A percentile compares a stretch with the other conserved stretches of the same genome.
Conservation (phyloP, 179 eudicot species). For the Spinacia oleracea region DNA sequence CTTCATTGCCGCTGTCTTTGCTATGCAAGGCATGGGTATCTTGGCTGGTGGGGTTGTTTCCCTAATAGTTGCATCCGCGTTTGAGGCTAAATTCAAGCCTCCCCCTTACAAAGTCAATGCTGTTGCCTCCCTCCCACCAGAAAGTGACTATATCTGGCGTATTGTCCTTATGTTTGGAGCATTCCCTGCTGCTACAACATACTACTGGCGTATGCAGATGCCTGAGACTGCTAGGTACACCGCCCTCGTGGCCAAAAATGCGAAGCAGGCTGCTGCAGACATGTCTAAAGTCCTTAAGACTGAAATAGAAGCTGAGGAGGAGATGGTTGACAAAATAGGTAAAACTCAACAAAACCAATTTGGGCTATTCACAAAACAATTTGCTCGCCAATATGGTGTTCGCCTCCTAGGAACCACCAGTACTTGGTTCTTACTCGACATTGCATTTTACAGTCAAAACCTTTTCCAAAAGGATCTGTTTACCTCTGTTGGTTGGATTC, state of each 20-base stretch:
- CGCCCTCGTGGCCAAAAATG: slow-evolving; percentile 48
- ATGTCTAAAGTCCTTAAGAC: slow-evolving; percentile 45
- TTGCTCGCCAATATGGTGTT: slow-evolving; percentile 23
- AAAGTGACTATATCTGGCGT: slow-evolving; percentile 47
- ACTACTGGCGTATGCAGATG: slow-evolving; percentile 61
- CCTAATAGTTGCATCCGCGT: slow-evolving; percentile 30
- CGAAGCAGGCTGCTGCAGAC: slow-evolving; percentile 48
- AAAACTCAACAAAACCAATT: slow-evolving; percentile 7
- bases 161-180: slow-evolving; percentile 53
- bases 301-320: slow-evolving; percentile 31
- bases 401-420: slow-evolving; percentile 33
- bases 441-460: slow-evolving; percentile 40
- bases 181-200: slow-evolving; percentile 43
- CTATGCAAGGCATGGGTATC: slow-evolving; percentile 58
- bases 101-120: slow-evolving; percentile 23
- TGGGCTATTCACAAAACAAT: slow-evolving; percentile 31
- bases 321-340: slow-evolving; percentile 9
- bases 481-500: slow-evolving; percentile 32
- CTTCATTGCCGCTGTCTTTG: slow-evolving; percentile 55
- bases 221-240: slow-evolving; percentile 62
- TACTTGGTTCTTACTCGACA: slow-evolving; percentile 42
- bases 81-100: slow-evolving; percentile 30
- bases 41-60: slow-evolving; percentile 41
- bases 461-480: slow-evolving; percentile 42
- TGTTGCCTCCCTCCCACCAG: slow-evolving; percentile 14